Conservation (phyloP, 2,329 filamentous ascomycete genomes). For the Exserohilum rostratum region DNA sequence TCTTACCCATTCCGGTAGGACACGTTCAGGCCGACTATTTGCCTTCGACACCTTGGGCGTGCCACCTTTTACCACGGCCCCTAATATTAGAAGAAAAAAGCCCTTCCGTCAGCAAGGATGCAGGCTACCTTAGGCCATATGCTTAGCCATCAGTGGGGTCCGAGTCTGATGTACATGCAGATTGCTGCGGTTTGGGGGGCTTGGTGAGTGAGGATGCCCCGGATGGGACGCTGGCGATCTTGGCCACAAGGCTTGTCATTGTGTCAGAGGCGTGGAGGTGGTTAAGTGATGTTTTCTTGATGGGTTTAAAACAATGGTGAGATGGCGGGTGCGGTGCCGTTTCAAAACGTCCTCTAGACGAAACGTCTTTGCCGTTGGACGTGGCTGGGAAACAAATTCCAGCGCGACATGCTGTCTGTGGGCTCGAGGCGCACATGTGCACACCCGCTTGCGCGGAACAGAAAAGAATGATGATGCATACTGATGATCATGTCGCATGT, state of each 20-base stretch:
- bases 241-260: constrained; percentile 3
- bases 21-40: constrained; percentile 13
- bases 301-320: constrained; percentile 11
- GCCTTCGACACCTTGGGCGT: constrained; percentile 17
- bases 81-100: constrained; percentile 19
- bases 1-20: constrained; percentile 18
- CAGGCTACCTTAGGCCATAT: not conserved
- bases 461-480: too few species aligned
- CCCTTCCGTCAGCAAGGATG: constrained; percentile 8
- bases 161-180: not conserved
- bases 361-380: constrained; percentile 1
- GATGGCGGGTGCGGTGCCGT: constrained; percentile 5
- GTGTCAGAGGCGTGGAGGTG: not conserved
- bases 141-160: not conserved
- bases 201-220: not conserved
- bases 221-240: not conserved
- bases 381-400: not conserved
- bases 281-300: not conserved
- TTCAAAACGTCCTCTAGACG: constrained; percentile 11
- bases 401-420: not conserved
- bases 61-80: constrained; percentile 1
- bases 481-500: too few species aligned
- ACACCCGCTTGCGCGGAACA: not conserved
- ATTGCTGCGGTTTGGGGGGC: constrained; percentile 2
- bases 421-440: not conserved